Percentiles rank a stretch among this genome's conserved stretches.
phyloP scores from a whole-genome alignment of 192 early-diverging fungal species.

The Geranomyces variabilis region DNA sequence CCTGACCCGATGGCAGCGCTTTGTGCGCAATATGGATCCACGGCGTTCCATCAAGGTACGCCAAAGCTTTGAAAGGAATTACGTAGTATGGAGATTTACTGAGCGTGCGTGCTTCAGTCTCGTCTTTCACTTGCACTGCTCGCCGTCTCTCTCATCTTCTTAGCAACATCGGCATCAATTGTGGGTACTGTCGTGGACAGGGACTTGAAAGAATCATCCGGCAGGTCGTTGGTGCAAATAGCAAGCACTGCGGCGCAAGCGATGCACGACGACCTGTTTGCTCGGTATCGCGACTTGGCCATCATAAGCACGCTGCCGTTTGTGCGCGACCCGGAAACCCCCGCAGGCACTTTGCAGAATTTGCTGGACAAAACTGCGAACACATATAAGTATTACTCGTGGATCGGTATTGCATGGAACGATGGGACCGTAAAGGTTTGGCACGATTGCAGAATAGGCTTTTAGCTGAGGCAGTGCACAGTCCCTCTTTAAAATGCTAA shows the following conservation, averaged over 20 bases:
- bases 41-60: constrained; percentile 30
- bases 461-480: too few species aligned
- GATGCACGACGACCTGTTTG: constrained; percentile 6
- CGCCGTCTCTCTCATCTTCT: constrained; percentile 17
- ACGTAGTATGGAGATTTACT: neutral
- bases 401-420: constrained; percentile 30
- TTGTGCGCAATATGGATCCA: constrained; percentile 13
- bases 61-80: neutral
- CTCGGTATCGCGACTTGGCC: constrained; percentile 28
- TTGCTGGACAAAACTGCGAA: constrained; percentile 13
- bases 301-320: constrained; percentile 25
- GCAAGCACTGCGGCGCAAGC: neutral
- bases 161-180: constrained; percentile 20
- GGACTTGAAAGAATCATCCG: constrained; percentile 7
- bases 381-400: constrained; percentile 27
- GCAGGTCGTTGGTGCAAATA: constrained; percentile 14
- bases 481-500: too few species aligned
- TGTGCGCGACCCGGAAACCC: constrained; percentile 8
- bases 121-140: constrained; percentile 26
- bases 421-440: constrained; percentile 28
- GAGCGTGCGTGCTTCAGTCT: constrained; percentile 1
- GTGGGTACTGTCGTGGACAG: constrained; percentile 4
- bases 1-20: neutral
- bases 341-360: neutral
- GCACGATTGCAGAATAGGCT: neutral